Evolutionary conservation across 768 basidiomycete species (phyloP), one percentile per base, ranked within the genome.

Genomic region (Dictyophora rubrovolvata): DNA sequence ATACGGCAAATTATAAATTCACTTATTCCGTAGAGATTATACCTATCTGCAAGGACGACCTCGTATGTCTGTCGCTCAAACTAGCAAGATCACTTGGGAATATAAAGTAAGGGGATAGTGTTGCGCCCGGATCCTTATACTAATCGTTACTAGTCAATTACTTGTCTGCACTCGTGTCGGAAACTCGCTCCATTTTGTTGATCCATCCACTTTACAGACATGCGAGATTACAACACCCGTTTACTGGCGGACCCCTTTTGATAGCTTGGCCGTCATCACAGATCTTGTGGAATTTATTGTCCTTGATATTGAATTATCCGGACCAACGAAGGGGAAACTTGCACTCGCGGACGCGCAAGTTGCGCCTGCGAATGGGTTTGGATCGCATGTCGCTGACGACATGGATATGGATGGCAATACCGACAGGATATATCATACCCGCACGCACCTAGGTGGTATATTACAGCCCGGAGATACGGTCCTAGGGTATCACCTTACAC

Each of bases 11-110:
- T 73, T 96, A 89, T 79, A 98, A 95, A 73, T 94, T 89, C 72
- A 93, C 93, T 5, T 98, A 92, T 77, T 96, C 94, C 5, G 89
- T 98, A 64, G 95, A 98, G 73, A 96, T 99, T 67, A 82, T 87
- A 4, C 93, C 96, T 0, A 83, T 99, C 58, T 99, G 96, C 77
- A 97, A 97, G 70, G 96, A 98, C 69, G 96, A 99, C 72, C 81
- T 99, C 23, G 87, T 98, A 20, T 92, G 89, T 69, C 77, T 99
- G 36, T 91, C 93, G 2, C 70, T 74, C 11, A 90, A 91, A 67
- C 85, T 86, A 64, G 93, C 96, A 0, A 84, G 86, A 9, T 74
- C 82, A 17, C 74, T 94, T 59, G 83, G 86, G 68, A 97, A 94
- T 75, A 95, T 99, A 73, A 83, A 69, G 72, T 73, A 60, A 58